Base-by-base conservation (phyloP, 805 yeast species). In the Metschnikowia cerradonensis region DNA sequence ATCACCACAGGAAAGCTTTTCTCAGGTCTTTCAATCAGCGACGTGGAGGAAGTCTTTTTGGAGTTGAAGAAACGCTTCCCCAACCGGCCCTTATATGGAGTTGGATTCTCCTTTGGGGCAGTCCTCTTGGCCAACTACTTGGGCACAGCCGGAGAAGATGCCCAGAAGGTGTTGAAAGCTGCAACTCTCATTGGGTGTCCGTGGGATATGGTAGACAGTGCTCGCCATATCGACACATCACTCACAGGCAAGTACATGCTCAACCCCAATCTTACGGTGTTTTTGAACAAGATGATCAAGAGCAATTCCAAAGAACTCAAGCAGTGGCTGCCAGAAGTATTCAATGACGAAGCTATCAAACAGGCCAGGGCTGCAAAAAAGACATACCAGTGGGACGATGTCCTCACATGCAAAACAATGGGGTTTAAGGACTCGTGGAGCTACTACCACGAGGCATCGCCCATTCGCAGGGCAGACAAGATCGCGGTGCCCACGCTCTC, bases 51-150 rank as follows among this genome's bases (percentile, higher is more conserved):
- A 48, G 76, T 82, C 7, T 71, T 88, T 47, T 67, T 75, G 45
- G 77, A 77, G 32, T 66, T 88, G 57, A 70, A 76, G 39, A 51
- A 53, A 40, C 63, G 70, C 44, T 84, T 74, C 62, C 92, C 95
- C 1, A 68, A 75, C 47, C 69, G 83, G 47, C 80, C 88, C n/a
- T 71, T 79, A 20, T 79, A 86, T 51, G 77, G 84, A 32, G 81
- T 80, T n/a, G 96, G 96, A 2, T 84, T 84, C 60, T 84, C 91
- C n/a, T 76, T 88, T 48, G 96, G 96, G 2, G 91, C 86, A 0
- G 76, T 84, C 2, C 76, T 88, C 32, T 70, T 88, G 52, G 77
- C 86, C 30, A 89, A 88, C 62, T 88, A 83, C 64, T 63, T 88
- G 19, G 92, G 90, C 8, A 85, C 81, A 60, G 80, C 79, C 10